phyloP scores from a whole-genome alignment of 129 eudicot genomes.

The Pulicaria dysenterica region DNA sequence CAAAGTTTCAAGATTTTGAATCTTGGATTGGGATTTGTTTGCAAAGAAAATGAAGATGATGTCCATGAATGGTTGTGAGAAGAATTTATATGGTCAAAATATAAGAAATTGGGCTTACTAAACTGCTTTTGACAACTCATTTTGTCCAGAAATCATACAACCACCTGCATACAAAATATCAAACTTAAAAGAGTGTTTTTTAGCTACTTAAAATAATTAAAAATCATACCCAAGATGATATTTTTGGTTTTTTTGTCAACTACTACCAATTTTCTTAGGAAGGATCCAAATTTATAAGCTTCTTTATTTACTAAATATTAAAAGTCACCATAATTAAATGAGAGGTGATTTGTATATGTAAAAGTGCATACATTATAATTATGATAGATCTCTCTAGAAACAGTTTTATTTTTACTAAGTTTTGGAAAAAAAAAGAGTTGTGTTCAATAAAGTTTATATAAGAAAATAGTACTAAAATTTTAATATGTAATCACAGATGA shows the following conservation, averaged over 20 bases:
- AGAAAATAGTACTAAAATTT: too few relatives aligned
- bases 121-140: slow-evolving; percentile 41
- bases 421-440: too few relatives aligned
- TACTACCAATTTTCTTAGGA: slow-evolving; percentile 11
- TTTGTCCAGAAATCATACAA: slow-evolving; percentile 33
- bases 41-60: slow-evolving; percentile 11
- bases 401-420: too few relatives aligned
- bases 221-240: slow-evolving; percentile 19
- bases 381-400: too few relatives aligned
- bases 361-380: too few relatives aligned
- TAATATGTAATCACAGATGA: too few relatives aligned
- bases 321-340: too few relatives aligned
- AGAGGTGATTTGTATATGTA: too few relatives aligned
- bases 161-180: slow-evolving; percentile 40
- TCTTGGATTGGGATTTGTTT: slow-evolving; percentile 7
- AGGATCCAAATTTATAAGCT: slow-evolving; percentile 12
- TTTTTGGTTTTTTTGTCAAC: slow-evolving; percentile 36
- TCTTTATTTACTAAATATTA: background rate
- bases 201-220: slow-evolving; percentile 25
- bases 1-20: slow-evolving; percentile 11
- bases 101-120: slow-evolving; percentile 36
- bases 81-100: slow-evolving; percentile 32
- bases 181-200: slow-evolving; percentile 29
- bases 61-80: slow-evolving; percentile 25
- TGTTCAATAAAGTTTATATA: too few relatives aligned